Evolutionary conservation across 352 stramenopile genomes (phyloP).

Genomic region (Detonula confervacea): DNA sequence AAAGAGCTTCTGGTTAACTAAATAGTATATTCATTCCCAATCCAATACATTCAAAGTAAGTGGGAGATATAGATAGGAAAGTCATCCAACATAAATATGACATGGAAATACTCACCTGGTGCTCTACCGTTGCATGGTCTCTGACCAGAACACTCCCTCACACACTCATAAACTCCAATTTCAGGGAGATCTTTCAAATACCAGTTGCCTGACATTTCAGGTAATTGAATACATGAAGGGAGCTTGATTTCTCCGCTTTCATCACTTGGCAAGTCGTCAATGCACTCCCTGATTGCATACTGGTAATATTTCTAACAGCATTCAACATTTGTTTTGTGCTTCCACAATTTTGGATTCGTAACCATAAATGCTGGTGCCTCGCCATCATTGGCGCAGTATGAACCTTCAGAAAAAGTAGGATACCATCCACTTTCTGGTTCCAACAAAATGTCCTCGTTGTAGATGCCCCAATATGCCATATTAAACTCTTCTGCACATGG

Average conservation of each 20-base stretch:
- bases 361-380: neutral
- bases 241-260: constrained; percentile 1
- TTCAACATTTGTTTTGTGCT: neutral
- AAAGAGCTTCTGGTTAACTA: constrained; percentile 1
- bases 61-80: neutral
- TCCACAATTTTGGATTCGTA: neutral
- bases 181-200: neutral
- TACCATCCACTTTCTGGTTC: neutral
- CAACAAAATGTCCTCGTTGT: neutral
- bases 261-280: neutral
- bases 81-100: neutral
- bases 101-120: neutral
- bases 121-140: constrained; percentile 1
- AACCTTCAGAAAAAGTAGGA: neutral
- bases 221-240: neutral
- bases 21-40: neutral
- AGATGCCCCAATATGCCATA: neutral
- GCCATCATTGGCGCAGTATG: neutral
- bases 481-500: constrained; percentile 4
- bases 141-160: neutral
- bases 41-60: neutral
- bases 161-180: neutral
- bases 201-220: neutral
- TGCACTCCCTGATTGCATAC: neutral
- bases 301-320: neutral